Evolutionary conservation across 768 basidiomycete species (phyloP), one percentile per base, ranked within the genome.

Genomic region (Serpula lacrymans): DNA sequence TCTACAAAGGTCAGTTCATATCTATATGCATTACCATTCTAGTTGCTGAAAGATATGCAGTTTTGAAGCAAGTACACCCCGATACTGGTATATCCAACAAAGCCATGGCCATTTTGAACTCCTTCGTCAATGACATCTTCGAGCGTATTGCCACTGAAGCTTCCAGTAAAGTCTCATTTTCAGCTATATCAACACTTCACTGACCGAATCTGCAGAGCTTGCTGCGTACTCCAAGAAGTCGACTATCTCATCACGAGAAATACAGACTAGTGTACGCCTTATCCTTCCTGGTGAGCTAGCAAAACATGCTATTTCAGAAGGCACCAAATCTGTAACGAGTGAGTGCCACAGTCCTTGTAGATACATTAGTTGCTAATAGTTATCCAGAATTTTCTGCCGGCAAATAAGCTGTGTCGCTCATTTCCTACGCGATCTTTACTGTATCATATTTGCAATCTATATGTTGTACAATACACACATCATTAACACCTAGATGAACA

Each of bases 271-370:
- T 32, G 83, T 84, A 35, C 72, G 82, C 45, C 68, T 83, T 43
- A 82, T 84, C 64, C 71, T 84, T 25, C 81, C 82, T 11, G 82
- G 81, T 49, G 82, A 83, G 59, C 70, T 84, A 21, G 78, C 80
- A 43, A 84, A 84, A 67, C 83, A 84, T 58, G 82, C 83, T 47
- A 83, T 84, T 60, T 82, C 80, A 24, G 82, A 84, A 63, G 82
- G 83, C 45, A 84, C 80, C 16, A 80, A 80, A 67, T 73, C 70
- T 31, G 78, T 80, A 25, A 80, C 78, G 14, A 59, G 58, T 59
- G n/a, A 14, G 54, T 59, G n/a, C 44, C 11, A 3, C 25, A 3
- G 3, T 16, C 16, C 27, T 24, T 2, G 6, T 10, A 14, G 14
- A 8, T 21, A 21, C 8, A n/a, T 5, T 20, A 12, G 10, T 43